Conservation (phyloP, 352 stramenopile genomes). For the Globisporangium polare region DNA sequence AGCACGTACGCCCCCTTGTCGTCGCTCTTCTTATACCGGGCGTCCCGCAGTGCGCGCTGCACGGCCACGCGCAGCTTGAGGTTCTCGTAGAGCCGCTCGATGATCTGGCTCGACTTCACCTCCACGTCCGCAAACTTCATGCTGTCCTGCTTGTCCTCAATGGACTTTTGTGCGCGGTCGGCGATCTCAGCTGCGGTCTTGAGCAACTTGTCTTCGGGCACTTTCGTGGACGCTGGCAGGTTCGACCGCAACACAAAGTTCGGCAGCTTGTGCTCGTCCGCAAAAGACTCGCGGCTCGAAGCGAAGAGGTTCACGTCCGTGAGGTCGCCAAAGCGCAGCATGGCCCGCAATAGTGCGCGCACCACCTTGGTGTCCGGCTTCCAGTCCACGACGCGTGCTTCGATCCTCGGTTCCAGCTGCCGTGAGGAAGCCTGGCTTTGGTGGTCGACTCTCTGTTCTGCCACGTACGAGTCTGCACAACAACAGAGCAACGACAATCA, state of each 20-base stretch:
- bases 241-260: conserved; percentile 74
- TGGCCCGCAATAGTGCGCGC: conserved; percentile 58
- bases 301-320: conserved; percentile 64
- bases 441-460: conserved; percentile 20
- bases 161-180: conserved; percentile 39
- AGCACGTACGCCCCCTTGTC: conserved; percentile 68
- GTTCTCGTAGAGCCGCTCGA: conserved; percentile 85
- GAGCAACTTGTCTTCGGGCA: conserved; percentile 47
- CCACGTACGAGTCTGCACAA: conserved; percentile 22
- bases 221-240: conserved; percentile 47
- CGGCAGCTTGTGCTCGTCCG: conserved; percentile 72
- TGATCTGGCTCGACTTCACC: conserved; percentile 62
- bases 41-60: conserved; percentile 60
- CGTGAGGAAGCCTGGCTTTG: conserved; percentile 15
- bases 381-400: conserved; percentile 31
- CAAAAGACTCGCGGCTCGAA: conserved; percentile 44
- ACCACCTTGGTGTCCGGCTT: conserved; percentile 63
- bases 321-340: conserved; percentile 77
- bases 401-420: conserved; percentile 46
- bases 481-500: not conserved
- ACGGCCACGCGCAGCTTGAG: conserved; percentile 81
- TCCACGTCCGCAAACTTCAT: conserved; percentile 80
- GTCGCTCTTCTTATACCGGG: conserved; percentile 33
- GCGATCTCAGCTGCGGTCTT: conserved; percentile 64
- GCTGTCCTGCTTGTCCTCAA: conserved; percentile 66